phyloP scores from a whole-genome alignment of 768 basidiomycete species.

The Phylloporus sp. region DNA sequence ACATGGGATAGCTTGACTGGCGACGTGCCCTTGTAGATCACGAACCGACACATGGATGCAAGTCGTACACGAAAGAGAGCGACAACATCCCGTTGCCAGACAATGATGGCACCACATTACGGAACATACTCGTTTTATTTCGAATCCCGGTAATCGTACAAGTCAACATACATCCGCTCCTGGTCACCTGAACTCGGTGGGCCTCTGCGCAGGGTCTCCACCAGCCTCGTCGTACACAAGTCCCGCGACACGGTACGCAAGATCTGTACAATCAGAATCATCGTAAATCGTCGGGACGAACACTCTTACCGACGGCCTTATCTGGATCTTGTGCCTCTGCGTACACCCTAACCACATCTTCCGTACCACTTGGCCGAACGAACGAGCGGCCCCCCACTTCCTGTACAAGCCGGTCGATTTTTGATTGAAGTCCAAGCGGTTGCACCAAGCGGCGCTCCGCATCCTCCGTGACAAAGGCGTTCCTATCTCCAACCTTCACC shows the following conservation, averaged over 20 bases:
- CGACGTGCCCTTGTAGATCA: slow-evolving; percentile 93
- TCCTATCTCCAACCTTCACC: slow-evolving; percentile 80
- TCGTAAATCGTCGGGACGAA: neutral
- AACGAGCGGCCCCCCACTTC: slow-evolving; percentile 87
- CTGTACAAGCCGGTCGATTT: slow-evolving; percentile 78
- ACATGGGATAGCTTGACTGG: slow-evolving; percentile 91
- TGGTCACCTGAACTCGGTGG: slow-evolving; percentile 68
- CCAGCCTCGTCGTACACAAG: slow-evolving; percentile 81
- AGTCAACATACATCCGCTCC: neutral
- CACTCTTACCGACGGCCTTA: slow-evolving; percentile 71
- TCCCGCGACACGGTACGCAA: slow-evolving; percentile 82
- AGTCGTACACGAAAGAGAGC: slow-evolving; percentile 1
- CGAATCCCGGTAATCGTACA: neutral
- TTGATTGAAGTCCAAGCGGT: slow-evolving; percentile 75
- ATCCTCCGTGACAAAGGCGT: slow-evolving; percentile 84
- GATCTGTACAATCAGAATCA: slow-evolving; percentile 45
- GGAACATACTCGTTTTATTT: slow-evolving; percentile 22
- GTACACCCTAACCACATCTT: slow-evolving; percentile 97
- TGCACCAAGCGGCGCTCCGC: slow-evolving; percentile 86
- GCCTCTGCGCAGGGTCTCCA: slow-evolving; percentile 73
- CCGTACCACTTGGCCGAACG: slow-evolving; percentile 95
- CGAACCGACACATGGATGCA: slow-evolving; percentile 73
- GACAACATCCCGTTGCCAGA: too few relatives aligned
- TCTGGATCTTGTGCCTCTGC: slow-evolving; percentile 78
- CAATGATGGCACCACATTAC: too few relatives aligned